Percentiles rank a stretch among this genome's conserved stretches.
Conservation (phyloP, 2,329 filamentous ascomycete genomes). For the Botrytis aclada region DNA sequence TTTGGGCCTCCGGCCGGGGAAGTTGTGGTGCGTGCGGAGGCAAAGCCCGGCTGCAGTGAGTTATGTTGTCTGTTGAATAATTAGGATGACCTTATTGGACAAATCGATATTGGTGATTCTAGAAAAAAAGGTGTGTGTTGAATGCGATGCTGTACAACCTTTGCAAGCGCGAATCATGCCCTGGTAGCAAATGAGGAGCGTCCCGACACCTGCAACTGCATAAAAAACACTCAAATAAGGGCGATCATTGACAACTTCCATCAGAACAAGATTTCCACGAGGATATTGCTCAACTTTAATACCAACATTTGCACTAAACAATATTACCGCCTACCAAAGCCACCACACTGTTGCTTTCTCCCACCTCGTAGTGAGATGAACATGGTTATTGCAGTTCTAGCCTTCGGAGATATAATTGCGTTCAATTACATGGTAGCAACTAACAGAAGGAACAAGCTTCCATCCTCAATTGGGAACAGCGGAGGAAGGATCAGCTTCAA, state of each 20-base stretch:
- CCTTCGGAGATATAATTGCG: constrained; percentile 12
- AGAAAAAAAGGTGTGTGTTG: constrained; percentile 7
- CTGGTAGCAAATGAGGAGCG: constrained; percentile 21
- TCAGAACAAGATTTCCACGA: constrained; percentile 10
- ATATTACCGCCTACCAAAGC: constrained; percentile 14
- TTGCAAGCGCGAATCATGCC: constrained; percentile 11
- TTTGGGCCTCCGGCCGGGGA: constrained; percentile 19
- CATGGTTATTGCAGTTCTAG: constrained; percentile 14
- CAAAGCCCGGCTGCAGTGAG: constrained; percentile 18
- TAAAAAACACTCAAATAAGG: constrained; percentile 15
- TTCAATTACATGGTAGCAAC: constrained; percentile 12
- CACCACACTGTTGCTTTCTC: constrained; percentile 1
- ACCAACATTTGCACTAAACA: constrained; percentile 11
- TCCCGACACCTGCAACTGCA: constrained; percentile 21
- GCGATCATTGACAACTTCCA: constrained; percentile 17
- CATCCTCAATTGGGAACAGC: constrained; percentile 14
- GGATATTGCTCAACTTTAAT: constrained; percentile 19
- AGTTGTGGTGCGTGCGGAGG: constrained; percentile 16
- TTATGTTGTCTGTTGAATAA: constrained; percentile 1
- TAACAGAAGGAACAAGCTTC: constrained; percentile 14
- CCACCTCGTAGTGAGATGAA: constrained; percentile 12
- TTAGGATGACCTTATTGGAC: constrained; percentile 4
- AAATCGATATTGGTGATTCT: constrained; percentile 5
- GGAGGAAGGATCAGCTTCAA: constrained; percentile 18
- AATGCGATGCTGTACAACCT: constrained; percentile 17